Conservation (phyloP, 2,329 filamentous ascomycete species). For the Aspergillus texensis region DNA sequence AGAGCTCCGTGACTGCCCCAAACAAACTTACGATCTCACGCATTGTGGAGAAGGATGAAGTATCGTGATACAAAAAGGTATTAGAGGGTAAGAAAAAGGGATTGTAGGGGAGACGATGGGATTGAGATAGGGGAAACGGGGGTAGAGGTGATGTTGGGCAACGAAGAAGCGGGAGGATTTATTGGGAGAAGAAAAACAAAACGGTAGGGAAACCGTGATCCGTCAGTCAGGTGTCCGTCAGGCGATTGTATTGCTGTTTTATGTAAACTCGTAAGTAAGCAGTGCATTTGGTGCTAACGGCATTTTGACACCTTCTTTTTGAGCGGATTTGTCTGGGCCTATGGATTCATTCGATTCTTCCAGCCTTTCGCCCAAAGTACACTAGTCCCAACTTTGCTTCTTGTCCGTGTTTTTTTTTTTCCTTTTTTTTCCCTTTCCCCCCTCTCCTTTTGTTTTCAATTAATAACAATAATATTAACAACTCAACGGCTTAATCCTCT, state of each 20-base stretch:
- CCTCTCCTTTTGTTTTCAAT: neutral
- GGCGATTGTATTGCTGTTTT: neutral
- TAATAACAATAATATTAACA: neutral
- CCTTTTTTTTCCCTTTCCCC: neutral
- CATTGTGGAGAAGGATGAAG: slow-evolving; percentile 56
- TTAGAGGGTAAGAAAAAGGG: slow-evolving; percentile 18
- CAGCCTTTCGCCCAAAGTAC: neutral
- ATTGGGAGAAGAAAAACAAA: slow-evolving; percentile 4
- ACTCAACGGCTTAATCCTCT: neutral
- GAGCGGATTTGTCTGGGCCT: neutral
- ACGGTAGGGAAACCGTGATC: neutral
- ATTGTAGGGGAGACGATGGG: slow-evolving; percentile 13
- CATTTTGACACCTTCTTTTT: neutral
- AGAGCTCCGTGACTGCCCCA: slow-evolving; percentile 32
- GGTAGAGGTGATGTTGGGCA: slow-evolving; percentile 16
- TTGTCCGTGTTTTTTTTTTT: neutral
- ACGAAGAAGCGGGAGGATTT: slow-evolving; percentile 4
- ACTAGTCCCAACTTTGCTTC: slow-evolving; percentile 3
- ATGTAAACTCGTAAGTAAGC: neutral
- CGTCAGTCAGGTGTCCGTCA: neutral
- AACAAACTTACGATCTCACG: slow-evolving; percentile 70
- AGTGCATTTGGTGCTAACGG: neutral
- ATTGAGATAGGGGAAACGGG: slow-evolving; percentile 24
- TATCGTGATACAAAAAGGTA: slow-evolving; percentile 17
- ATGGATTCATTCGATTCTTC: neutral